Evolutionary conservation across 352 stramenopile genomes (phyloP), one percentile per base, ranked within the genome.

Genomic region (Pythium aphanidermatum): DNA sequence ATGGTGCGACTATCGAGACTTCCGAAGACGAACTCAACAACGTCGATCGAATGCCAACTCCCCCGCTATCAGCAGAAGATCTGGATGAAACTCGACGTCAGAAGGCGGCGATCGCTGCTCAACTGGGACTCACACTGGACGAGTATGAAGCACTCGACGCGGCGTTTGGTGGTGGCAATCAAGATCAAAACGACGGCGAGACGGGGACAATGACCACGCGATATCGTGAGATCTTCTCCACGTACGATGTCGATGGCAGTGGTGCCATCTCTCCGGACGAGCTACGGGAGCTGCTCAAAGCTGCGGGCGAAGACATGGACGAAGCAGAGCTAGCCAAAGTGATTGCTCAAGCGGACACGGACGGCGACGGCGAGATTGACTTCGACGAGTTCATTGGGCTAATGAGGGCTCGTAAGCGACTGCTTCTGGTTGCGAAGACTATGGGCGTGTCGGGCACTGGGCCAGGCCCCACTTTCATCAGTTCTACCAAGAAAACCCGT

Each of bases 231-330:
- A 42, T 86, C 7, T 94, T 94, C 38, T 54, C 80, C 7, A 58
- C 76, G 45, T 92, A 78, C 47, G 83, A 94, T 47, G 62, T 72
- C n/a, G 79, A 94, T 40, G 55, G 77, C 16, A 94, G 82, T 33
- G 80, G 78, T 2, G 53, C 74, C 2, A 87, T 94, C 40, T 94
- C 83, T 2, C 73, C 80, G 0, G 57, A 65, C 3, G 80, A 94
- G 46, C 55, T 94, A 5, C 64, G 61, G 2, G 44, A 72, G 33
- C 47, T 94, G 17, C 52, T 94, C 5, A 38, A 62, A 2, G 64
- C 67, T 0, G 65, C 80, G 2, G 83, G 78, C 7, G 76, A 91
- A 67, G 63, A 80, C 29, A 84, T 88, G 70, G 79, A 92, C 34
- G 80, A 86, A 14, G 61, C 64, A 0, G 80, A 92, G 51, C 68